phyloP scores from a whole-genome alignment of 768 basidiomycete genomes.

The Polyporus arcularius region DNA sequence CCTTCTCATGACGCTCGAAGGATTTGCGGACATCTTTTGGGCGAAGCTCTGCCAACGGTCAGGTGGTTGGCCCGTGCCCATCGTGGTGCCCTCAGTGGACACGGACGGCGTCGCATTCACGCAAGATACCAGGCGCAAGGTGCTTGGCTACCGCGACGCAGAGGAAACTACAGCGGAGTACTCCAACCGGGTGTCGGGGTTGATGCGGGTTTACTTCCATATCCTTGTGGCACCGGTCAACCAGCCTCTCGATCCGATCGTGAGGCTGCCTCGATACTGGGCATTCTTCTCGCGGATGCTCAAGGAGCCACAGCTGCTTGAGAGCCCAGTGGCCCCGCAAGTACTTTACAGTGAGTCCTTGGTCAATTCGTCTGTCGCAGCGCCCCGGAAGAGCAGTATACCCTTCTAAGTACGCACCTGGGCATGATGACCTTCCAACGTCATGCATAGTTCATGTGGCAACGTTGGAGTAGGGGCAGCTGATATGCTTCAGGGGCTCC shows the following conservation, averaged over 20 bases:
- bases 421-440: not conserved
- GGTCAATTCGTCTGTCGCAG: not conserved
- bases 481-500: no score
- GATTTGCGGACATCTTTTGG: constrained; percentile 77
- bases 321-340: constrained; percentile 61
- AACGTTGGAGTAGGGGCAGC: no score
- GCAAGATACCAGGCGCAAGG: constrained; percentile 45
- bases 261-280: constrained; percentile 70
- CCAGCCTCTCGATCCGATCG: constrained; percentile 51
- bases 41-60: constrained; percentile 83
- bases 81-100: constrained; percentile 54
- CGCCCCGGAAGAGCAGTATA: no score
- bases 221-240: constrained; percentile 48
- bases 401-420: no score
- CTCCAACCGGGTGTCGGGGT: constrained; percentile 66
- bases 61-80: constrained; percentile 86
- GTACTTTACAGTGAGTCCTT: constrained; percentile 61
- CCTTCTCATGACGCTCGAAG: constrained; percentile 54
- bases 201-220: constrained; percentile 86
- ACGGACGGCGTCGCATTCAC: constrained; percentile 50
- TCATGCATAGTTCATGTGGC: no score
- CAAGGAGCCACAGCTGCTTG: constrained; percentile 50
- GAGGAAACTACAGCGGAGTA: constrained; percentile 66
- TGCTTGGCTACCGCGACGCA: constrained; percentile 54
- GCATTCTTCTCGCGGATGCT: constrained; percentile 69